Evolutionary conservation across 805 yeast genomes (phyloP), one percentile per base, ranked within the genome.

Genomic region (Saturnispora sanitii): DNA sequence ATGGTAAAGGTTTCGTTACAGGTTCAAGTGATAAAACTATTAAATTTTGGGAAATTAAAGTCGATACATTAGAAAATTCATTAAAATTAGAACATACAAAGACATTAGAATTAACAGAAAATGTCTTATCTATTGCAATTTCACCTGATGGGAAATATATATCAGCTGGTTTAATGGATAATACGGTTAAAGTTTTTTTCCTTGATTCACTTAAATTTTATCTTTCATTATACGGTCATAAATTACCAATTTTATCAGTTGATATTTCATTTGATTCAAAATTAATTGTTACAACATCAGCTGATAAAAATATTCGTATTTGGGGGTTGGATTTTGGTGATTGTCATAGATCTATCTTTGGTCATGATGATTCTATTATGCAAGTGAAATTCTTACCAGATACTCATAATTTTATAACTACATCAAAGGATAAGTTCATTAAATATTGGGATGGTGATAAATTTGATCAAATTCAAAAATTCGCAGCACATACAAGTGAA

Each of bases 291-390:
- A 85, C 97, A 0, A 84, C 96, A 4, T 86, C 96, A 1, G 98
- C 98, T 0, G 99, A 92, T 63, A 92, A 92, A 61, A 92, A 92
- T 61, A 84, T 92, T 56, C 87, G 94, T 63, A 82, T 92, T 43
- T 92, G 99, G 99, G 99, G 99, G 38, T 66, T 92, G 44, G 98
- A 92, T 60, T 92, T 92, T 62, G 99, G 99, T 62, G 99, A 92
- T 62, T 92, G 98, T 68, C 98, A 92, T 61, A 82, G 82, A 58
- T 90, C 97, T 2, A 76, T 92, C 21, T 92, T 92, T 60, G 99
- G 94, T 1, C 99, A 92, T 58, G 95, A 87, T 55, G 99, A 92
- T 59, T 81, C 95, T 3, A 84, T 92, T 44, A 85, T 90, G 95
- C 71, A 73, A 48, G 95, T 90, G 23, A 73, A 67, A 45, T 92